Conservation (phyloP, 192 early-diverging fungal species). For the Backusella westeae region DNA sequence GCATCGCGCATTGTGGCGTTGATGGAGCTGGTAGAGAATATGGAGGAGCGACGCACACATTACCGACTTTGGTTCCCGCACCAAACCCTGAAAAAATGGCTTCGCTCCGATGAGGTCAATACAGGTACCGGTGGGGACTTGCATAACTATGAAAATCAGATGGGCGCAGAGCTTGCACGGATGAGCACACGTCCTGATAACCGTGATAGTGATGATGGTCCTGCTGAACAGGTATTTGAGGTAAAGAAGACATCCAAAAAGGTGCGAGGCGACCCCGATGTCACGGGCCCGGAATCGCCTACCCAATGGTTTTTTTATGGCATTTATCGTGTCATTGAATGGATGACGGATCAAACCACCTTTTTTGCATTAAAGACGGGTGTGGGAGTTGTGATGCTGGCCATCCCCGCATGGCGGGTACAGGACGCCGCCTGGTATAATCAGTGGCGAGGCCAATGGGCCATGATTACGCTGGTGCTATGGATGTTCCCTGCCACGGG, state of each 20-base stretch:
- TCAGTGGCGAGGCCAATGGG: slow-evolving; percentile 35
- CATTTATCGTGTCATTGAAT: slow-evolving; percentile 11
- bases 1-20: not conserved
- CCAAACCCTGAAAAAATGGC: slow-evolving; percentile 17
- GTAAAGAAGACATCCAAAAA: not conserved
- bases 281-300: slow-evolving; percentile 11
- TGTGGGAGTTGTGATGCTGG: slow-evolving; percentile 15
- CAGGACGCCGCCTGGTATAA: slow-evolving; percentile 18
- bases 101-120: not conserved
- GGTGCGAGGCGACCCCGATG: slow-evolving; percentile 26
- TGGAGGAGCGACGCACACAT: slow-evolving; percentile 1
- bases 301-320: slow-evolving; percentile 26
- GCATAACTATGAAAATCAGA: not conserved
- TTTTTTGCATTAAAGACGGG: slow-evolving; percentile 33
- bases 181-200: slow-evolving; percentile 7
- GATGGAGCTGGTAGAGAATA: not conserved
- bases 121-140: not conserved
- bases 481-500: slow-evolving; percentile 31
- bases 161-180: not conserved
- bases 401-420: slow-evolving; percentile 26
- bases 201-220: not conserved
- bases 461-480: slow-evolving; percentile 26
- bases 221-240: not conserved
- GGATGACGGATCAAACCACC: slow-evolving; percentile 22
- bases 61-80: not conserved